Base-by-base conservation (phyloP, 2,329 filamentous ascomycete genomes). In the Trichophyton benhamiae region DNA sequence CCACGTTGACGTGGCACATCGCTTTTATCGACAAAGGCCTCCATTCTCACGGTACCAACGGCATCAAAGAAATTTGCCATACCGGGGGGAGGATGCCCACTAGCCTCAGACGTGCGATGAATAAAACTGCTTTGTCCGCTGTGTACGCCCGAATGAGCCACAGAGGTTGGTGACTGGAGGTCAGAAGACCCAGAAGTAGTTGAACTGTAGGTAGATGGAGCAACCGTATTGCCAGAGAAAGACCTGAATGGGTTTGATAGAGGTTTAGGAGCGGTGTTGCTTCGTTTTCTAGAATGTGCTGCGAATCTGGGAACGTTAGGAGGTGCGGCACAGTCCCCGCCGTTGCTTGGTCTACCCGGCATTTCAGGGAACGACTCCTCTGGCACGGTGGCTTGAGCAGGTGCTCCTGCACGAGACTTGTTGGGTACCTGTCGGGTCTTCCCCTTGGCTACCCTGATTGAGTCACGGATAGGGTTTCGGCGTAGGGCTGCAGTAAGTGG, bases 11-110 rank as follows among this genome's bases (percentile, higher is more conserved):
- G 71, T 59, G 68, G 68, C 8, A 70, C 66, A 27, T 74, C 70
- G 9, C 72, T 71, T 38, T 77, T 76, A 65, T 85, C 82, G 66
- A 99, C 95, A 72, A 97, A 99, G 0, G 94, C 94, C 73, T 97
- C 92, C 92, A 99, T 97, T 30, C 94, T 85, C 55, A 97, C 85
- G 1, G 91, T 97, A 1, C 91, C 91, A 62, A 95, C 87, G 0
- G 88, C 88, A 67, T 95, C 91, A 69, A 94, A 94, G 76, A 94
- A 91, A 72, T 83, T 82, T 61, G 73, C 74, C 59, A 70, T 77
- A 65, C 72, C 67, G 55, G 77, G 27, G 8, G 53, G 70, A 67
- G 77, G 72, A 1, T 76, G 76, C 1, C 73, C 78, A 65, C 78
- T 80, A 9, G 77, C 75, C 61, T 80, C 79, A 0, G 78, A 80